Base-by-base conservation (phyloP, 2,329 filamentous ascomycete species). In the Alternaria sp. region DNA sequence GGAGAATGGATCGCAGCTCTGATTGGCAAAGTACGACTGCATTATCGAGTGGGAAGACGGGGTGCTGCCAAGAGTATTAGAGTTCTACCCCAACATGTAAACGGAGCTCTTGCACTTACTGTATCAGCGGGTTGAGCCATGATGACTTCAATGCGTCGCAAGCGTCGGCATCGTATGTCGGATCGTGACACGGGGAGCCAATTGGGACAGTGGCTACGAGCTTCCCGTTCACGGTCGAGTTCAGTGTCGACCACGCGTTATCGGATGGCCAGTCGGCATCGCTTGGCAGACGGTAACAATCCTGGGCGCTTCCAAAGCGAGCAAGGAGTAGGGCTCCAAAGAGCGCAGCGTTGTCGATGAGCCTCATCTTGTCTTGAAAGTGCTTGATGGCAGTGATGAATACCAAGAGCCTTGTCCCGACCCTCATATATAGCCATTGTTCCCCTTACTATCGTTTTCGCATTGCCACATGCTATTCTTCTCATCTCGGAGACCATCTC, bases 141-240 rank as follows among this genome's bases (percentile, higher is more conserved):
- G 23, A 19, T 49, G 76, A 71, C 50, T 66, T 59, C 44, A 73
- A 52, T 15, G 49, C 50, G n/a, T 62, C 36, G 23, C 71, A 74
- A n/a, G 51, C 57, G 12, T 26, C 57, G 9, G 52, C 69, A 64
- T 72, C 58, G 47, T 72, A 74, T 11, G 54, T 64, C 7, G 65
- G 66, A 15, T 64, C 77, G 58, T 81, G 79, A 62, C 80, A 81
- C 6, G 76, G 74, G 21, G 70, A 74, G 7, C 77, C 81, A 15
- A 82, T 73, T 15, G 80, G 81, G 5, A 81, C 74, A 15, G 80
- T 82, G 4, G 75, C 72, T 10, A 82, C 67, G 52, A 82, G 69
- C 56, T 74, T 75, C 46, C 81, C 81, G 25, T 69, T 72, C 6
- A 82, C 75, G 4, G 80, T 80, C 49, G 58, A 61, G 67, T 82